Base-by-base conservation (phyloP, 352 stramenopile genomes). In the Pythium brachiatum region DNA sequence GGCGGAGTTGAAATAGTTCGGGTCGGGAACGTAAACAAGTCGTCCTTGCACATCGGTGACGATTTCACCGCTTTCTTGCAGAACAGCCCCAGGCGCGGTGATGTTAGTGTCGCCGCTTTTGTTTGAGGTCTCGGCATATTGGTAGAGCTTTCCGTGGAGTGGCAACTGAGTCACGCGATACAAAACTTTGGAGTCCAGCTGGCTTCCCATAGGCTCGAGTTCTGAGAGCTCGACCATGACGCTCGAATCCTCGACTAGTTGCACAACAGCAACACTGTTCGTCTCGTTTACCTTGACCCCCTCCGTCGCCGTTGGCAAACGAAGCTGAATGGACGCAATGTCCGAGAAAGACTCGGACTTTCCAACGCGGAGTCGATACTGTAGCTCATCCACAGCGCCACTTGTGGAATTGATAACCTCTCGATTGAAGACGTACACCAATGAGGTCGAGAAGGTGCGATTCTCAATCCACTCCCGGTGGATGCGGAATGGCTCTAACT, bases 231-330 rank as follows among this genome's bases (percentile, higher is more conserved):
- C 50, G 16, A 90, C n/a, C 13, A 70, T 23, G 25, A 65, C 58
- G 27, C 71, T 56, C 2, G 81, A 78, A 53, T 90, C 78, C 73
- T 92, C 83, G 7, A 87, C 56, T 1, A 92, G 66, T 32, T 75
- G 56, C 34, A 85, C 59, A 2, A 67, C 43, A 34, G 29, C 31
- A 21, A 71, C 41, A 6, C 41, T 31, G 20, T 25, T 38, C 25
- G 34, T 39, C 16, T 57, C 13, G 16, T 51, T 72, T 18, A 20
- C 7, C 7, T 25, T 7, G n/a, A 48, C 15, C 9, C 57, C 3
- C 13, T 56, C n/a, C 7, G 29, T 16, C 20, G 12, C 44, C 12
- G 3, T 20, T 15, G 38, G 36, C 26, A 63, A 29, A 75, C 60
- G 62, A 81, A 84, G 50, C 64, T 73, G 27, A 23, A 54, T n/a